phyloP scores from a whole-genome alignment of 1,284 basidiomycete genomes.

The Veloboletus limbatus region DNA sequence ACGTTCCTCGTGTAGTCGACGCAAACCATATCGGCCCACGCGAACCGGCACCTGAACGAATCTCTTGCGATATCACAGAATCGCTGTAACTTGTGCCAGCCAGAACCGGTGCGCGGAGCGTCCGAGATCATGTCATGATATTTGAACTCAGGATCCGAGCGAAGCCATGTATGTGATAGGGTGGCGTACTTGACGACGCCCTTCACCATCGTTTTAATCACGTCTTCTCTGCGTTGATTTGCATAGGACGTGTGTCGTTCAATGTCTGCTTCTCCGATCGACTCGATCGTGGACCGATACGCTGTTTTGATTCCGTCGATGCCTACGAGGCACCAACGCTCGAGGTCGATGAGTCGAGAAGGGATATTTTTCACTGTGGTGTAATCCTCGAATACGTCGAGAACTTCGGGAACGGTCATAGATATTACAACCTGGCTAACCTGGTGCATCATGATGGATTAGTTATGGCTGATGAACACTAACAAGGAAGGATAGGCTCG shows the following conservation, averaged over 20 bases:
- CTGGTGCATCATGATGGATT: too few relatives aligned
- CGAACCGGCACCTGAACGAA: constrained; percentile 17
- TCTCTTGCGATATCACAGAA: constrained; percentile 12
- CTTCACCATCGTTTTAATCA: constrained; percentile 22
- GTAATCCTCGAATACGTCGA: constrained; percentile 12
- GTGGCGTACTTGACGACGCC: constrained; percentile 21
- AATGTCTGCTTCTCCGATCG: constrained; percentile 20
- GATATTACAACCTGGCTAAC: too few relatives aligned
- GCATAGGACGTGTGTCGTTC: constrained; percentile 25
- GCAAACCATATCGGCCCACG: constrained; percentile 21
- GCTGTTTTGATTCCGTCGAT: constrained; percentile 2
- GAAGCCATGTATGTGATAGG: constrained; percentile 18
- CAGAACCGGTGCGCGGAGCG: neutral
- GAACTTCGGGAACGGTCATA: constrained; percentile 17
- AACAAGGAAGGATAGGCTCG: too few relatives aligned
- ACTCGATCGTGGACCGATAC: constrained; percentile 13
- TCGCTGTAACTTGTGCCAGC: constrained; percentile 15
- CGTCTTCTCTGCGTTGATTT: constrained; percentile 23
- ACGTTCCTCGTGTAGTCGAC: neutral
- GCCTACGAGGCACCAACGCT: constrained; percentile 11
- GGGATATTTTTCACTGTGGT: constrained; percentile 10
- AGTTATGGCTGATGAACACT: too few relatives aligned
- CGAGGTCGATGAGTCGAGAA: constrained; percentile 14
- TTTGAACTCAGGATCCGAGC: constrained; percentile 1
- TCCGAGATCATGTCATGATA: constrained; percentile 10